phyloP scores from a whole-genome alignment of 495 filamentous ascomycete species.

The Achaetomiella virescens region DNA sequence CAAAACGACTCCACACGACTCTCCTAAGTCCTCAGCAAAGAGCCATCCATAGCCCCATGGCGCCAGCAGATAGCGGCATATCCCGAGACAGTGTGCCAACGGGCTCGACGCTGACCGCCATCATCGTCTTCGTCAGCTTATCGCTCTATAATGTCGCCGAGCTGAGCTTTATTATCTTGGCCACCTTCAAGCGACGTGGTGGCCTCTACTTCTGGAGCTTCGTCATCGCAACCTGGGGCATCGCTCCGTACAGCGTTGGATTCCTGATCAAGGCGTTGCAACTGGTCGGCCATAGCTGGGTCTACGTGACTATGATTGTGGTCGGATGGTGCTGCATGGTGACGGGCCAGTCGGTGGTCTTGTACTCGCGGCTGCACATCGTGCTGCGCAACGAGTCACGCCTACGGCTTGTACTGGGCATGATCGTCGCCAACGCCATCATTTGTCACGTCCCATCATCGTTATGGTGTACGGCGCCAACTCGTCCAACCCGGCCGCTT shows the following conservation, averaged over 20 bases:
- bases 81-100: neutral
- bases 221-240: constrained; percentile 40
- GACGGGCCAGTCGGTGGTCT: constrained; percentile 58
- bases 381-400: constrained; percentile 45
- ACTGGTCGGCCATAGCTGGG: constrained; percentile 34
- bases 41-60: neutral
- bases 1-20: too few relatives aligned
- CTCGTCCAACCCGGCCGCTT: constrained; percentile 28
- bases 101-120: constrained; percentile 10
- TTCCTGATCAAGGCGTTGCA: constrained; percentile 58
- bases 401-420: constrained; percentile 47
- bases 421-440: constrained; percentile 54
- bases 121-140: constrained; percentile 32
- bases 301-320: constrained; percentile 42
- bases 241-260: constrained; percentile 52
- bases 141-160: constrained; percentile 42
- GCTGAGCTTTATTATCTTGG: constrained; percentile 34
- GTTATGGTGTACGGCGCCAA: constrained; percentile 54
- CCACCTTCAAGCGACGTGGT: constrained; percentile 31
- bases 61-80: neutral
- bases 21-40: too few relatives aligned
- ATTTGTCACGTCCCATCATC: constrained; percentile 52
- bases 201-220: constrained; percentile 43
- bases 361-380: constrained; percentile 63
- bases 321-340: constrained; percentile 61